Percentiles rank a stretch among this genome's conserved stretches.
Evolutionary conservation across 768 basidiomycete species (phyloP).

Genomic region (Rhodocollybia butyracea): DNA sequence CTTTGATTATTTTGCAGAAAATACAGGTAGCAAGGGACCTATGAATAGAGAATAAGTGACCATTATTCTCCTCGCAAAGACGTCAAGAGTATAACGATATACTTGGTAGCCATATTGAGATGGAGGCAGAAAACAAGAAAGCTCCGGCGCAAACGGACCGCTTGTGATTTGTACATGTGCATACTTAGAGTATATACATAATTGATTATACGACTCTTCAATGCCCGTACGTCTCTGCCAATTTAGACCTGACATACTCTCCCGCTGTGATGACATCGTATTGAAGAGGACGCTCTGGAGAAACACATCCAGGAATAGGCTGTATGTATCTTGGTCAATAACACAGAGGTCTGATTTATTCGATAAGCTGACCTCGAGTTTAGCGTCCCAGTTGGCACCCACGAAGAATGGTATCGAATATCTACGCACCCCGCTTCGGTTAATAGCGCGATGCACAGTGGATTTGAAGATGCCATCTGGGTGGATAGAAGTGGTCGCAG

Average conservation of each 20-base stretch:
- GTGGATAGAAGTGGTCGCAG: not conserved
- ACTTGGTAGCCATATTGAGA: conserved; percentile 7
- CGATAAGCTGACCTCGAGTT: conserved; percentile 57
- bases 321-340: conserved; percentile 15
- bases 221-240: conserved; percentile 57
- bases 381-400: conserved; percentile 84
- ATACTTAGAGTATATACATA: not conserved
- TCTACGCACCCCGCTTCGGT: conserved; percentile 63
- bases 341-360: not conserved
- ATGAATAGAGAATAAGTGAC: not conserved
- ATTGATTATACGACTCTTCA: conserved; percentile 1
- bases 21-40: conserved; percentile 68
- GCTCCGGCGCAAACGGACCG: too few relatives aligned
- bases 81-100: not conserved
- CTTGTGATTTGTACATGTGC: not conserved
- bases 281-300: conserved; percentile 28
- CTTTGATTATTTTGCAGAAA: conserved; percentile 96
- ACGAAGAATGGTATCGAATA: conserved; percentile 92
- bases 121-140: too few relatives aligned
- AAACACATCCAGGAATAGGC: conserved; percentile 51
- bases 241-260: conserved; percentile 62
- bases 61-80: not conserved
- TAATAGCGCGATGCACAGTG: conserved; percentile 84
- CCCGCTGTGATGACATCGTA: conserved; percentile 69
- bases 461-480: conserved; percentile 89